These are phyloP conservation scores for Trichosporon asahii DNA, from an alignment of 1,284 basidiomycete genomes.

Conservation along the genomic window DNA sequence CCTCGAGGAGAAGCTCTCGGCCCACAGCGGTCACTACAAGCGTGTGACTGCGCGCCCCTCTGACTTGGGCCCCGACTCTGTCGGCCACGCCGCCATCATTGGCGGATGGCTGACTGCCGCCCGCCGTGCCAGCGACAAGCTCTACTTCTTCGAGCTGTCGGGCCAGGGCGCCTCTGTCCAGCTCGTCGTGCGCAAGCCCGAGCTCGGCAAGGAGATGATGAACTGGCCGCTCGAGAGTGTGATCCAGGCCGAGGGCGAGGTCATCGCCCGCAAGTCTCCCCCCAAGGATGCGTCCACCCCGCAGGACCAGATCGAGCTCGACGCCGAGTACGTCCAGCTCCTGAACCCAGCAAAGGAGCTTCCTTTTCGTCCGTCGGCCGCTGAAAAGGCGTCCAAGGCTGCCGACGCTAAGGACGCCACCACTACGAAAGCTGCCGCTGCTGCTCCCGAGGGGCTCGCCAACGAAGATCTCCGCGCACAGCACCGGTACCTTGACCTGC, in stretches of 20 bases:
- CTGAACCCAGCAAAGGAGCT: slow-evolving; percentile 73
- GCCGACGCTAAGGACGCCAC: background rate
- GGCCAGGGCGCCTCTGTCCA: slow-evolving; percentile 70
- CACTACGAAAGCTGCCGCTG: too few species aligned
- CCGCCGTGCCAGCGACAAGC: slow-evolving; percentile 43
- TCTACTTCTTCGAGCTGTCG: slow-evolving; percentile 61
- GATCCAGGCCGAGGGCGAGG: slow-evolving; percentile 68
- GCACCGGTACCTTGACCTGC: slow-evolving; percentile 83
- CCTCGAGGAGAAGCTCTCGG: slow-evolving; percentile 11
- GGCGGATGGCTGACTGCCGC: slow-evolving; percentile 76
- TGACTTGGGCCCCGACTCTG: slow-evolving; percentile 58
- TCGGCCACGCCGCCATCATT: slow-evolving; percentile 62
- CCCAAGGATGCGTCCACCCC: slow-evolving; percentile 4
- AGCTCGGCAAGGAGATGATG: slow-evolving; percentile 57
- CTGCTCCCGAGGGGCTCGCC: slow-evolving; percentile 55
- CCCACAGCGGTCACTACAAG: slow-evolving; percentile 23
- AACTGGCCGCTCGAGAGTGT: slow-evolving; percentile 69
- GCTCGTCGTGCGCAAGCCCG: slow-evolving; percentile 58
- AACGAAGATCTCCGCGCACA: slow-evolving; percentile 80
- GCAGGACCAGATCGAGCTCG: slow-evolving; percentile 75
- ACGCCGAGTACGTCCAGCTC: slow-evolving; percentile 65
- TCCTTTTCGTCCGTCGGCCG: slow-evolving; percentile 77
- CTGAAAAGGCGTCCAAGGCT: slow-evolving; percentile 56
- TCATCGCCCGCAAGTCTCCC: slow-evolving; percentile 60
- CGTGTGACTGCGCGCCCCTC: slow-evolving; percentile 61